phyloP scores from a whole-genome alignment of 257 asterid genomes.

The Vinca minor region DNA sequence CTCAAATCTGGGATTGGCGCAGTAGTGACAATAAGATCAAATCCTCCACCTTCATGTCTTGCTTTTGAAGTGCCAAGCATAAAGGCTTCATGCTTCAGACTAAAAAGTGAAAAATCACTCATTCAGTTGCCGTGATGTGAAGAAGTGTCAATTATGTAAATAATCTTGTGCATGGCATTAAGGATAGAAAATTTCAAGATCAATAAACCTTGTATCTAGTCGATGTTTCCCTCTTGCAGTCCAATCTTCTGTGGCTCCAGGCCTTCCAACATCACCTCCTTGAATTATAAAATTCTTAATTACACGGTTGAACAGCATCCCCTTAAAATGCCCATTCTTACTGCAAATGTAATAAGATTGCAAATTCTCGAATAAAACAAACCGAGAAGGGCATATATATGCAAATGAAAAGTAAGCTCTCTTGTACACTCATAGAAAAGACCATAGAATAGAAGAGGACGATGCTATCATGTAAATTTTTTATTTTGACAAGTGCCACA shows the following conservation, averaged over 20 bases:
- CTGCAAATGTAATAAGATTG: constrained; percentile 39
- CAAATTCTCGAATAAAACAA: neutral
- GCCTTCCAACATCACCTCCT: constrained; percentile 68
- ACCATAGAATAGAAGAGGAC: no score
- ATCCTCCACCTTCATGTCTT: constrained; percentile 50
- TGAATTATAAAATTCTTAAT: constrained; percentile 87
- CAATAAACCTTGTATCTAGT: constrained; percentile 73
- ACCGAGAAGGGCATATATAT: neutral
- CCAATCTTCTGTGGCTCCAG: constrained; percentile 76
- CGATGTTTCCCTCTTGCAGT: constrained; percentile 82
- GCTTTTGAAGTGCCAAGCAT: constrained; percentile 91
- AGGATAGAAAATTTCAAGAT: constrained; percentile 11
- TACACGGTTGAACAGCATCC: constrained; percentile 80
- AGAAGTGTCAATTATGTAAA: neutral
- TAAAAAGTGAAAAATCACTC: constrained; percentile 6
- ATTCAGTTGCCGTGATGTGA: constrained; percentile 8
- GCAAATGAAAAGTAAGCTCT: no score
- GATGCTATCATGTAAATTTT: no score
- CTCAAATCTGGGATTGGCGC: constrained; percentile 84
- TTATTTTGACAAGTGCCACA: no score
- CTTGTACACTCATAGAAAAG: no score
- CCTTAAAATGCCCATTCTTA: constrained; percentile 61
- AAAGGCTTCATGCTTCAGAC: constrained; percentile 92
- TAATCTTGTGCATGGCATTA: neutral
- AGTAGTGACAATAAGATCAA: constrained; percentile 77